Evolutionary conservation across 768 basidiomycete genomes (phyloP).

Genomic region (Sarcomyxa edulis): DNA sequence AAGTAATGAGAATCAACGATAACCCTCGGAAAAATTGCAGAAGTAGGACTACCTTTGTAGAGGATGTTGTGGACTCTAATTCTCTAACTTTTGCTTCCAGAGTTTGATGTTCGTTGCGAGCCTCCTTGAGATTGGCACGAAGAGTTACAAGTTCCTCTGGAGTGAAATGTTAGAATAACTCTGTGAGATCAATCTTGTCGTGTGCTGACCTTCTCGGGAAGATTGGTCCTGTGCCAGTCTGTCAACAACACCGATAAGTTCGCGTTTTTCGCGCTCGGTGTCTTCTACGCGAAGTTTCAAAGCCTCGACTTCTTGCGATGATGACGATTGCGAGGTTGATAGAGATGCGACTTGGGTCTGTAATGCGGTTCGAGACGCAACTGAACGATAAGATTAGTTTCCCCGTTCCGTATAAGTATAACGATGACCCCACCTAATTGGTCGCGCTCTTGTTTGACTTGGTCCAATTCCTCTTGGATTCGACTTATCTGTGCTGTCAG

Average conservation of each 20-base stretch:
- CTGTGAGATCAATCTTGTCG: slow-evolving; percentile 1
- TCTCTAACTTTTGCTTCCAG: slow-evolving; percentile 69
- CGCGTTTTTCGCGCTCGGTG: slow-evolving; percentile 85
- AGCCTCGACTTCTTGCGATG: slow-evolving; percentile 54
- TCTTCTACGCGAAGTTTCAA: slow-evolving; percentile 64
- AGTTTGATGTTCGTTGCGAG: slow-evolving; percentile 65
- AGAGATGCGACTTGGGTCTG: slow-evolving; percentile 53
- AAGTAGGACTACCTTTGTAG: slow-evolving; percentile 53
- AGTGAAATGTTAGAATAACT: slow-evolving; percentile 9
- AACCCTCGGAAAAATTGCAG: no score
- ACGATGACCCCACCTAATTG: slow-evolving; percentile 53
- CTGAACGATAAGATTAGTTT: slow-evolving; percentile 26
- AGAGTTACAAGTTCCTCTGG: slow-evolving; percentile 70
- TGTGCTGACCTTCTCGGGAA: slow-evolving; percentile 72
- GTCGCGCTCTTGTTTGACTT: slow-evolving; percentile 58
- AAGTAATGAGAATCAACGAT: not conserved
- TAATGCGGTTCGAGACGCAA: slow-evolving; percentile 37
- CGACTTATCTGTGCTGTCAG: slow-evolving; percentile 47
- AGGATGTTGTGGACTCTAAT: slow-evolving; percentile 67
- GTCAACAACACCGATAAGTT: slow-evolving; percentile 79
- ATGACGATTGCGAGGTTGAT: slow-evolving; percentile 53
- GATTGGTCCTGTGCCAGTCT: slow-evolving; percentile 71
- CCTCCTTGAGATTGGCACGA: slow-evolving; percentile 65
- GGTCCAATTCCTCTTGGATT: slow-evolving; percentile 49
- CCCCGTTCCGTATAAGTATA: no score